Evolutionary conservation across 495 filamentous ascomycete genomes (phyloP), one percentile per base, ranked within the genome.

Genomic region (Xylaria bambusicola): DNA sequence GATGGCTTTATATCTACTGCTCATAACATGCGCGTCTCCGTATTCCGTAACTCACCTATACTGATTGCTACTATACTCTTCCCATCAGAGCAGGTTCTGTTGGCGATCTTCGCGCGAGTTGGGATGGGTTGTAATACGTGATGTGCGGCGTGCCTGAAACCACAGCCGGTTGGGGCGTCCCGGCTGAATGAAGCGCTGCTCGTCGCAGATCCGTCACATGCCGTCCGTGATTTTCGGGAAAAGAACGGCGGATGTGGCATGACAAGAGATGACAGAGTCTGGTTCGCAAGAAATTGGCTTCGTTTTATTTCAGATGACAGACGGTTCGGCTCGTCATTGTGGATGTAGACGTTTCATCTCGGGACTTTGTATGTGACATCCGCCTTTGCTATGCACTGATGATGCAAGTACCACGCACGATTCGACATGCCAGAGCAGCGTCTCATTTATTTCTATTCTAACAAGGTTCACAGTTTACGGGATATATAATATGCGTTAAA

Each of bases 171-270:
- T 54, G 38, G n/a, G 50, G 38, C 26, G 50, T 29, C 52, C 36
- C 24, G 24, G 24, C 10, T 13, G 29, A 54, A 20, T n/a, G 36
- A 42, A 33, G 36, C 36, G 38, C 17, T 54, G 52, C 52, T 36
- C 26, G 52, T 54, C 52, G 52, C 52, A 54, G 52, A 54, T 54
- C 52, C 26, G 24, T 54, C 38, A n/a, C n/a, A 41, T 54, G 52
- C 52, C 38, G 38, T 31, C 26, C 8, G 12, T 27, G 24, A 44
- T 20, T 31, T 33, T 31, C 35, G 38, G 38, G 10, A 33, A 44
- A 36, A n/a, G 51, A 53, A 36, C 17, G 13, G 21, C 50, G 17
- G 15, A 18, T 36, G 33, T 44, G 52, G n/a, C n/a, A 54, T 38
- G 26, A 21, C 23, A 21, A 18, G 4, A n/a, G n/a, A 10, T 21